These are phyloP conservation scores for Sporodiniella umbellata DNA, from an alignment of 371 early-diverging fungal genomes.

Conservation along the genomic window DNA sequence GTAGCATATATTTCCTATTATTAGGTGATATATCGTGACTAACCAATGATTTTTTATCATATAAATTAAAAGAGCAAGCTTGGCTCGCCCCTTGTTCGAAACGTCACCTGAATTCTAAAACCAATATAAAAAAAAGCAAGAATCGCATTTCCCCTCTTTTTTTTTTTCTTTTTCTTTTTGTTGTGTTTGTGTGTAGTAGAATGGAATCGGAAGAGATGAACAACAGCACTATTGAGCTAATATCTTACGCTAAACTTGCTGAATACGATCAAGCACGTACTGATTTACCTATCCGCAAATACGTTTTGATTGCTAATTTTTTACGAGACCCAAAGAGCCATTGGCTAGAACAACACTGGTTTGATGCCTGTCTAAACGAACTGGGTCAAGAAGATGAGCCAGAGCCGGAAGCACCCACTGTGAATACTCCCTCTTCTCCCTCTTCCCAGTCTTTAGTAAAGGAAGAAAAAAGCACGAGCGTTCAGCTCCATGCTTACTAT, in stretches of 20 bases:
- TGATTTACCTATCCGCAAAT: slow-evolving; percentile 24
- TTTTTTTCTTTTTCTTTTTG: neutral
- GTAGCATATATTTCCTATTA: neutral
- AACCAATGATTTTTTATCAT: neutral
- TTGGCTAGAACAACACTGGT: slow-evolving; percentile 19
- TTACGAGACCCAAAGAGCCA: slow-evolving; percentile 8
- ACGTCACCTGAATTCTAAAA: neutral
- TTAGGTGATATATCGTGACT: neutral
- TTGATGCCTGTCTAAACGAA: slow-evolving; percentile 20
- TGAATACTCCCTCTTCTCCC: neutral
- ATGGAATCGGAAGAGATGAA: neutral
- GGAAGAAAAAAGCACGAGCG: neutral
- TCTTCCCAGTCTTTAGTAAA: neutral
- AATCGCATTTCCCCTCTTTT: neutral
- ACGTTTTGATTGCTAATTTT: slow-evolving; percentile 21
- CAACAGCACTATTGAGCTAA: slow-evolving; percentile 9
- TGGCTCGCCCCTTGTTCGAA: neutral
- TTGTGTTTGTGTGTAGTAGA: neutral
- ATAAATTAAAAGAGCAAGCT: neutral
- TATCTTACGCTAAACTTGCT: slow-evolving; percentile 18
- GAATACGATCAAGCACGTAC: slow-evolving; percentile 19
- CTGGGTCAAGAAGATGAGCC: slow-evolving; percentile 11
- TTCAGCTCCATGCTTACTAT: slow-evolving; percentile 15
- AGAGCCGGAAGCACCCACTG: neutral
- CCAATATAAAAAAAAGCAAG: neutral